Evolutionary conservation across 495 filamentous ascomycete species (phyloP).

Genomic region (Penicillium coffeae): DNA sequence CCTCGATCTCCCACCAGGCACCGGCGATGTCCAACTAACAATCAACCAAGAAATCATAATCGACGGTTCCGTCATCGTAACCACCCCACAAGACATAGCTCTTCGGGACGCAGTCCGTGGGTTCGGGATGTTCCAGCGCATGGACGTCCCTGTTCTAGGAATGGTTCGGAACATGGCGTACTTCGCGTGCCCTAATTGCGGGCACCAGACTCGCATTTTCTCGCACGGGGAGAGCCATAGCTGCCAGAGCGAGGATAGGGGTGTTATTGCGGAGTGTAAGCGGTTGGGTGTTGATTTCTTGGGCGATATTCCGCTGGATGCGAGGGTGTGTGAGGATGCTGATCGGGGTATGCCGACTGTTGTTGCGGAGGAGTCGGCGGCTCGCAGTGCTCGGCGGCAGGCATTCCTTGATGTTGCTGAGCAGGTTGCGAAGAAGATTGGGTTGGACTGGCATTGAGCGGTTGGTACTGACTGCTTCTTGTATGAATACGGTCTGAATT

Average conservation of each 20-base stretch:
- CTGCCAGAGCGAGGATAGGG: conserved; percentile 41
- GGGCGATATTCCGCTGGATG: conserved; percentile 87
- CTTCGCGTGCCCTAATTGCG: conserved; percentile 78
- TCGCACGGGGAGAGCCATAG: conserved; percentile 38
- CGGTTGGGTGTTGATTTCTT: conserved; percentile 70
- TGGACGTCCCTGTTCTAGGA: conserved; percentile 74
- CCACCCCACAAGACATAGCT: conserved; percentile 88
- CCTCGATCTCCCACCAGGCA: conserved; percentile 89
- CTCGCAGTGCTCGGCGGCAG: conserved; percentile 61
- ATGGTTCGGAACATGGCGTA: conserved; percentile 95
- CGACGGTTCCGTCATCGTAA: conserved; percentile 85
- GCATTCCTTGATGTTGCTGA: conserved; percentile 70
- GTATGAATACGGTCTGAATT: conserved; percentile 1
- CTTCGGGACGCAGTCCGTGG: conserved; percentile 86
- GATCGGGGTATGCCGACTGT: conserved; percentile 89
- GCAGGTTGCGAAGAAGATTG: conserved; percentile 53
- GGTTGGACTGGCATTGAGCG: conserved; percentile 26
- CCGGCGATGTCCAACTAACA: conserved; percentile 89
- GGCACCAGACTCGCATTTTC: conserved; percentile 73
- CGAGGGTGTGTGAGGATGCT: conserved; percentile 81
- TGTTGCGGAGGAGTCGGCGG: conserved; percentile 76
- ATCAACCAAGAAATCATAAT: conserved; percentile 88
- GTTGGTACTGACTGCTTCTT: neutral
- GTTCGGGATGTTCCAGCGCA: conserved; percentile 85
- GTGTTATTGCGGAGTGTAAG: conserved; percentile 53